A percentile compares a stretch with the other conserved stretches of the same genome.
phyloP scores from a whole-genome alignment of 495 filamentous ascomycete species.

The Penicillium mononematosum region DNA sequence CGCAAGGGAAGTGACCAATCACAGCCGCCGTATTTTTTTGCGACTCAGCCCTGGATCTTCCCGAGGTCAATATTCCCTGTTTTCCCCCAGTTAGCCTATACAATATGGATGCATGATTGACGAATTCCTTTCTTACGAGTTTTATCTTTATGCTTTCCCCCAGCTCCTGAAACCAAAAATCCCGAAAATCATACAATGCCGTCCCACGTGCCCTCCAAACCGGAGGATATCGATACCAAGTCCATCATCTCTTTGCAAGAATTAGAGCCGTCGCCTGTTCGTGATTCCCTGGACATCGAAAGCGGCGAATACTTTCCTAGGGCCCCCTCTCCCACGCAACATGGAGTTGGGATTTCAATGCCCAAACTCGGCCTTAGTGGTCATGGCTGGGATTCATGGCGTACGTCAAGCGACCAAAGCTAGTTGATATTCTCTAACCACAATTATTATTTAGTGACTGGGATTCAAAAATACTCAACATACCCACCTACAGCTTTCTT shows the following conservation, averaged over 20 bases:
- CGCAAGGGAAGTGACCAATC: slow-evolving; percentile 15
- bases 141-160: slow-evolving; percentile 5
- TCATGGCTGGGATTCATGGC: slow-evolving; percentile 59
- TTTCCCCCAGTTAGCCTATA: slow-evolving; percentile 6
- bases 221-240: slow-evolving; percentile 37
- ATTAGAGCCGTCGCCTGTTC: slow-evolving; percentile 79
- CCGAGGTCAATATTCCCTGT: slow-evolving; percentile 20
- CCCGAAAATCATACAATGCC: slow-evolving; percentile 6
- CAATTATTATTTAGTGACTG: slow-evolving; percentile 55
- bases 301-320: slow-evolving; percentile 58
- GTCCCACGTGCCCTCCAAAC: slow-evolving; percentile 14
- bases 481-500: slow-evolving; percentile 82
- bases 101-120: slow-evolving; percentile 14
- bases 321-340: slow-evolving; percentile 14
- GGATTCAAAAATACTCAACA: slow-evolving; percentile 81
- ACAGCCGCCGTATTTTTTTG: slow-evolving; percentile 12
- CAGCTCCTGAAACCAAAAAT: neutral
- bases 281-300: slow-evolving; percentile 55
- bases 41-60: slow-evolving; percentile 14
- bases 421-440: slow-evolving; percentile 9
- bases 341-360: slow-evolving; percentile 23
- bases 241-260: slow-evolving; percentile 67
- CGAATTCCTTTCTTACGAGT: slow-evolving; percentile 14
- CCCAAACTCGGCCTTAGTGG: slow-evolving; percentile 57
- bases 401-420: slow-evolving; percentile 39